Base-by-base conservation (phyloP, 768 basidiomycete genomes). In the Russula earlei region DNA sequence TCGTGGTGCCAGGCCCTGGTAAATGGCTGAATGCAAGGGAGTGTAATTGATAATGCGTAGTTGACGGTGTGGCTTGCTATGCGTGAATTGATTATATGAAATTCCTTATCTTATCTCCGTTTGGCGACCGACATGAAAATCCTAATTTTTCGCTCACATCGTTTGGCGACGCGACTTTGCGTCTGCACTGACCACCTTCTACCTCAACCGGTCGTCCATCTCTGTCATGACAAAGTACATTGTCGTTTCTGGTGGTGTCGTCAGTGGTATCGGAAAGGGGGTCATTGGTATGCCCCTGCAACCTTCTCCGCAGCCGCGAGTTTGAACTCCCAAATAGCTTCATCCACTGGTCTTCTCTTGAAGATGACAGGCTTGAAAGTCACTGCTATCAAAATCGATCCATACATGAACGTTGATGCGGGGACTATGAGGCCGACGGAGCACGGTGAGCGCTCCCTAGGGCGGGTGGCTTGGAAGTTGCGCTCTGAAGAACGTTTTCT, bases 331-430 rank as follows among this genome's bases (percentile, higher is more conserved):
- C 17, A 40, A 59, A 38, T 68, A 97, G 95, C 95, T 62, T 98
- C 95, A 25, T 97, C 94, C 48, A 97, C 95, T 5, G 95, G 95
- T 56, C 76, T 98, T 49, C 79, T 98, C 49, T 77, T 99, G 68
- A 97, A 97, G 74, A 97, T 91, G 42, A 83, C 86, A 36, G 95
- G 95, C 45, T 77, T 96, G 58, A 96, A 93, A 74, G 95, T 97
- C 64, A 99, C 95, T 8, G 90, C 95, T 11, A 97, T 99, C 78
- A 99, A 99, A 74, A 98, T 99, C 66, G 95, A 99, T 69, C 95
- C 95, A 14, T 99, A 99, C 65, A 98, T 99, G 95, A 99, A 99
- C 74, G 97, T 99, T 65, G 95, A 99, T 77, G 95, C 95, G 22
- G 95, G 95, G 34, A 98, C 95, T 19, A 99, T 99, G 95, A 79